Base-by-base conservation (phyloP, 1,284 basidiomycete species). In the Boletus smithii region DNA sequence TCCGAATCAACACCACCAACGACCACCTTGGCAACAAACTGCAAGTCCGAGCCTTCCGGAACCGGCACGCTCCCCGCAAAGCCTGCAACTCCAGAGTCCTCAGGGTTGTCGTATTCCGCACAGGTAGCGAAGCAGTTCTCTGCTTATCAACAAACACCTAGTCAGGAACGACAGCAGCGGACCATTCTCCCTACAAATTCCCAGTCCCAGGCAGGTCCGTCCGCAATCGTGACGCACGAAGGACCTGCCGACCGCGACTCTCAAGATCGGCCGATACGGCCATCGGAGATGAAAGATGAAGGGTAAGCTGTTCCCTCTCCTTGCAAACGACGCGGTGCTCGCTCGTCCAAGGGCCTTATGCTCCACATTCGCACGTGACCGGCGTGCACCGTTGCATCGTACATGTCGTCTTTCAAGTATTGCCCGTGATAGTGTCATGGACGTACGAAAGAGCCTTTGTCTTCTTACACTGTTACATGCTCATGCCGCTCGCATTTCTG, bases 251-350 rank as follows among this genome's bases (percentile, higher is more conserved):
- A 62, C 20, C 57, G 50, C 18, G 57, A 53, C 31, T 53, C 56
- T 14, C 55, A 61, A 16, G 65, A 61, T 24, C 51, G 65, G 42
- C 74, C 73, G 32, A 69, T 72, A 39, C 78, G 86, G 57, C 89
- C 90, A 3, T 88, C 85, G 44, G 91, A 94, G 66, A 91, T 91
- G 89, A 89, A 90, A 58, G 91, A 93, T 65, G 87, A 89, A 81
- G 91, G 91, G 91, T 92, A 80, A 88, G 89, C 79, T 39, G 62
- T 60, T 53, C 56, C 16, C 52, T 61, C 53, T 43, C 31, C 55
- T 58, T 54, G 42, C 44, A 37, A 56, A 16, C 33, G 51, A 49
- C 47, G 50, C 24, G 41, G 55, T 54, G 44, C 54, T 48, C 46
- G 55, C 51, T 49, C 46, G 48, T 48, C 42, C 47, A 36, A 51